Base-by-base conservation (phyloP, 2,329 filamentous ascomycete genomes). In the Xylariaceae sp. region DNA sequence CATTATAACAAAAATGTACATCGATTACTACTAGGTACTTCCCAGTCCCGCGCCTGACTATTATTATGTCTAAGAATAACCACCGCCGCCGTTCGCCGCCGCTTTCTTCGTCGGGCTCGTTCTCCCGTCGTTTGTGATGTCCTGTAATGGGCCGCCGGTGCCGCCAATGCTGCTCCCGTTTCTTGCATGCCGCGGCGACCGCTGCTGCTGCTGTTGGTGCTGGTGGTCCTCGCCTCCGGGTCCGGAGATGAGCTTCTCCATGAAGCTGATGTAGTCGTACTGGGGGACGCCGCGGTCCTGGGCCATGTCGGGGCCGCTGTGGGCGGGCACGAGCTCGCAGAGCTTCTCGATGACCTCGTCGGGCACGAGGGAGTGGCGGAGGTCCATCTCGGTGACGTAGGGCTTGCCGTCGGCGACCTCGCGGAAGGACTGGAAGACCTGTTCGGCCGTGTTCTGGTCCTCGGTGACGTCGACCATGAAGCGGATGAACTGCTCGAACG, bases 381-480 rank as follows among this genome's bases (percentile, higher is more conserved):
- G 83, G 73, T 99, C 95, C 79, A 99, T 89, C 77, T 99, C 95
- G 4, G 95, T 99, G 41, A 99, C 95, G 73, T 99, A 99, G 10
- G 93, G 93, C 81, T 99, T 99, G 64, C 95, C 95, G 77, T 99
- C 95, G 18, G 95, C 95, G 44, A 99, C 95, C 75, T 99, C 95
- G 55, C 88, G 87, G 84, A 99, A 99, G 62, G 90, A 96, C 77
- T 99, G 93, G 79, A 95, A 98, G 4, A 99, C 95, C 74, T 99
- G 95, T 75, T 98, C 95, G 12, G 95, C 95, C 3, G 93, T 97
- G 73, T 99, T 97, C 77, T 99, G 95, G 71, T 99, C 95, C 75
- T 99, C 95, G 12, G 95, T 99, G 48, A 97, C 95, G 66, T 96
- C 91, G 46, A 99, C 95, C 95, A 99, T 99, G 81, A 99, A 99